Evolutionary conservation across 2,329 filamentous ascomycete species (phyloP), one percentile per base, ranked within the genome.

Genomic region (Claviceps capensis): DNA sequence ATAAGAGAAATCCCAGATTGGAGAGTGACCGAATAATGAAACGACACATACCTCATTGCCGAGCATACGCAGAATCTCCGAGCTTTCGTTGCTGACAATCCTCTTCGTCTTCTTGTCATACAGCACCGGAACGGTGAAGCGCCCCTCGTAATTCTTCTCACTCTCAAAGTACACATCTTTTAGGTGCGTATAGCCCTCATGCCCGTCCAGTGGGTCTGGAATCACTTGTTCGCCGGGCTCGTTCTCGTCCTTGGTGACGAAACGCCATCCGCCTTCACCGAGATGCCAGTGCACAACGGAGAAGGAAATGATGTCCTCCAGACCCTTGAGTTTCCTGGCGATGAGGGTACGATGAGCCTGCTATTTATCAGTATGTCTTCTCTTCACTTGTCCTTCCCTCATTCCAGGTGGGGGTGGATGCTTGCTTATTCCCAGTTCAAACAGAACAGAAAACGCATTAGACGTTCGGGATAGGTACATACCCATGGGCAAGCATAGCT

Each of bases 251-350:
- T 77, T 53, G 1, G 81, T 85, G 5, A 78, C 78, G 67, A 96
- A 96, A 49, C 87, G 84, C 90, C 90, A 96, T 55, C 89, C 81
- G 36, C 74, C 72, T 46, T 81, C 65, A 30, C 68, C 76, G 72
- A 97, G 81, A 61, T 95, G 84, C 91, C 90, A 97, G 69, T 96
- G 90, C 50, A 96, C 90, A n/a, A 80, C 81, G 0, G 88, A 93
- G 59, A 74, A 80, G 19, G 77, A 76, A 59, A 98, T 83, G 58
- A 93, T 77, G 52, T 94, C 84, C 61, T 97, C 86, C 0, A 98
- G 76, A 0, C 91, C 93, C 73, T 97, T 98, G 62, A 98, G 77
- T 66, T 88, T 85, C 53, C 91, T 79, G 2, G 86, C 85, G 59
- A 97, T 95, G 58, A 97, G 75, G 0, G 88, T 85, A 44, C 93